These are phyloP conservation scores for Fomitopsis serialis DNA, from an alignment of 768 basidiomycete species.

Conservation along the genomic window DNA sequence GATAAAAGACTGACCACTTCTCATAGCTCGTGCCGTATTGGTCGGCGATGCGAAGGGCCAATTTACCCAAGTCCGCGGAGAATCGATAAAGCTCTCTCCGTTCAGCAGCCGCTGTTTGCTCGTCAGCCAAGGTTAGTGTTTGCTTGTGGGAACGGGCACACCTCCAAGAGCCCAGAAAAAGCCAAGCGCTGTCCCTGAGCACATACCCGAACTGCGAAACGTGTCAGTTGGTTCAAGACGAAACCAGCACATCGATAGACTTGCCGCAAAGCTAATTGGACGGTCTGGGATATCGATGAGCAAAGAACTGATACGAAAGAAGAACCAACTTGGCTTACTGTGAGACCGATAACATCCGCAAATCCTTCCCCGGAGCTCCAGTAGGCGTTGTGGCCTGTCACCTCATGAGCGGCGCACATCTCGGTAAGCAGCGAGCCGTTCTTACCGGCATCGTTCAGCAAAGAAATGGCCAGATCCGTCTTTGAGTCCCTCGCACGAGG, in stretches of 20 bases:
- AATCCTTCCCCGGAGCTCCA: constrained; percentile 58
- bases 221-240: neutral
- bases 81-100: constrained; percentile 60
- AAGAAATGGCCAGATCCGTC: constrained; percentile 56
- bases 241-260: neutral
- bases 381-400: constrained; percentile 59
- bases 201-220: constrained; percentile 56
- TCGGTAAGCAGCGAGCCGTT: constrained; percentile 5
- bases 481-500: constrained; percentile 55
- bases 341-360: constrained; percentile 59
- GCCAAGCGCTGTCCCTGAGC: constrained; percentile 61
- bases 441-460: constrained; percentile 66
- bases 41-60: constrained; percentile 65
- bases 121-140: neutral
- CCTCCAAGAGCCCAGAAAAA: constrained; percentile 71
- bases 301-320: neutral
- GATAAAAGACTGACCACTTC: constrained; percentile 46
- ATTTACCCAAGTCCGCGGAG: constrained; percentile 59
- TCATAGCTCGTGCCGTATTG: constrained; percentile 56
- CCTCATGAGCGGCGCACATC: constrained; percentile 3
- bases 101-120: constrained; percentile 43
- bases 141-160: constrained; percentile 17
- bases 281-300: constrained; percentile 36
- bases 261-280: constrained; percentile 59
- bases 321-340: constrained; percentile 37